Base-by-base conservation (phyloP, 139 green algal genomes). In the Monoraphidium neglectum region DNA sequence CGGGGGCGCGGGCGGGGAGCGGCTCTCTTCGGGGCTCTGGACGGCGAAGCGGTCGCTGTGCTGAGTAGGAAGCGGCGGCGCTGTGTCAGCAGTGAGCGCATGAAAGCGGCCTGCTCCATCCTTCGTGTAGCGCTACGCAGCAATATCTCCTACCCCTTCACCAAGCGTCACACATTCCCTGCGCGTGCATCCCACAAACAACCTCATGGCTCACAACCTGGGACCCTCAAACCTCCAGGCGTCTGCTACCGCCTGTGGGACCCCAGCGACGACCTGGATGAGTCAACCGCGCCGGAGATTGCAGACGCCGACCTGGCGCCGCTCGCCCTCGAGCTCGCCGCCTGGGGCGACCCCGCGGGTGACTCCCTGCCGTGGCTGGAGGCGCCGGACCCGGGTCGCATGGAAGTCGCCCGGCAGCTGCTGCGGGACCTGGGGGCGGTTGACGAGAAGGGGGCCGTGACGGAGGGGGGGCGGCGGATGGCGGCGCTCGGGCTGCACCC, bases 331-430 rank as follows among this genome's bases (percentile, higher is more conserved):
- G 37, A 83, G 54, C 86, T 94, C 59, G 84, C 87, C 2, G 35
- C 73, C 47, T 90, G 82, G 84, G 81, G 85, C 23, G 53, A 56
- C 28, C 70, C 76, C 24, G 76, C 80, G 36, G 76, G 64, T 12
- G 6, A 15, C 5, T 57, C 61, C 18, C 70, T 94, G 75, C 59
- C 77, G 36, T 94, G 87, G 86, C 77, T 92, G n/a, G 89, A 94
- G 54, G 49, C 83, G 0, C 89, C 89, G 2, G 79, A 83, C 0
- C 51, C 37, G 18, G 68, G 53, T 1, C 57, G 60, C 4, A 16
- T 92, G 51, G 51, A 26, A 4, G 63, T 63, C 1, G 89, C 81
- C 4, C 35, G 49, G 12, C 65, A 80, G 66, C 81, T 91, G 68
- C 82, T 93, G 36, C 26, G 60, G 63, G 77, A 78, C 21, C 81